Conservation (phyloP, 169 alveolate genomes). For the Ichthyophthirius multifiliis region DNA sequence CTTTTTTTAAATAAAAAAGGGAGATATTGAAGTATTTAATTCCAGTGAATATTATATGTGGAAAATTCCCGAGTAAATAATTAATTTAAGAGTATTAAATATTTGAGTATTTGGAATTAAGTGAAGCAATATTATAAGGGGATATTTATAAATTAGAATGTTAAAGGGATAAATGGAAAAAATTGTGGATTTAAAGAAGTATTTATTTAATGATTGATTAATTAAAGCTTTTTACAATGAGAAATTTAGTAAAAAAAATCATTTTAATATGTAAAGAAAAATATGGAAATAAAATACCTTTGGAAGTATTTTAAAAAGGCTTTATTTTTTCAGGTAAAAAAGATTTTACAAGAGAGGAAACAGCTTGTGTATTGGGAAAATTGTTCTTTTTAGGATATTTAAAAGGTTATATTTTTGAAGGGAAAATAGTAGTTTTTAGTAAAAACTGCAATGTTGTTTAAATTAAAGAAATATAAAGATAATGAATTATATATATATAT, state of each 20-base stretch:
- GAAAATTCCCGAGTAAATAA: background rate
- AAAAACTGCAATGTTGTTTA: too few relatives aligned
- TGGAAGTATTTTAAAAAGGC: too few relatives aligned
- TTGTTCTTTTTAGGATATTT: too few relatives aligned
- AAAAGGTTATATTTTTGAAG: too few relatives aligned
- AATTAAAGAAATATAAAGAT: too few relatives aligned
- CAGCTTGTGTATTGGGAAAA: too few relatives aligned
- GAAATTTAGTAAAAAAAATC: background rate
- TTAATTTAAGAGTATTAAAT: background rate
- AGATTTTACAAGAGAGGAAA: too few relatives aligned
- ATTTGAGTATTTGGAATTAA: background rate
- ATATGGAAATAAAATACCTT: too few relatives aligned
- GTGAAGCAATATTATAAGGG: background rate
- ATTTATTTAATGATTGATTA: background rate
- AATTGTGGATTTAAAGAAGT: background rate
- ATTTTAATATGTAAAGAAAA: too few relatives aligned
- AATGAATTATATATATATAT: too few relatives aligned
- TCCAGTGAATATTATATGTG: background rate
- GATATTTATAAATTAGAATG: background rate
- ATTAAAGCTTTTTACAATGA: background rate
- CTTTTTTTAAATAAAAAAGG: background rate
- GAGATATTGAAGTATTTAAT: background rate
- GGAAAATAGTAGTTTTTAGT: too few relatives aligned
- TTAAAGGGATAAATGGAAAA: constrained; percentile 3
- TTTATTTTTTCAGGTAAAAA: too few relatives aligned